Percentiles rank a stretch among this genome's conserved stretches.
Conservation (phyloP, 169 alveolate species). For the Plasmodium gaboni region DNA sequence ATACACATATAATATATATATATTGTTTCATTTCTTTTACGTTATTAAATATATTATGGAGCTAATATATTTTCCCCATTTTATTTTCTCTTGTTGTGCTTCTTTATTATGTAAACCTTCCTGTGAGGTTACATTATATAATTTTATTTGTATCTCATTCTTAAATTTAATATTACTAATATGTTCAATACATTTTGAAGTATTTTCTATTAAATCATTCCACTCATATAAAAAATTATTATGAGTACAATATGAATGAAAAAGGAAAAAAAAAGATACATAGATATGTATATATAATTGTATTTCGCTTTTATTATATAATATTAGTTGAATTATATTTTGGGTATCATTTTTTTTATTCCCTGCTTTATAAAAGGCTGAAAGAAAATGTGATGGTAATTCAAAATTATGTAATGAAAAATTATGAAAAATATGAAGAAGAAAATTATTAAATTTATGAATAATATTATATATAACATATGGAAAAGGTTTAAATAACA, state of each 20-base stretch:
- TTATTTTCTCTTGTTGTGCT: not conserved
- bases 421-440: conserved; percentile 20
- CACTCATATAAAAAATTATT: conserved; percentile 25
- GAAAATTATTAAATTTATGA: conserved; percentile 35
- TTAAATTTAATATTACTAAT: conserved; percentile 51
- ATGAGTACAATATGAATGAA: not conserved
- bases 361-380: conserved; percentile 3
- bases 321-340: conserved; percentile 1
- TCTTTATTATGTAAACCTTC: not conserved
- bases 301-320: conserved; percentile 14
- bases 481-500: conserved; percentile 13
- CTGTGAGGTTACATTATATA: conserved; percentile 7
- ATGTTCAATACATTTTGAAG: conserved; percentile 17
- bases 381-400: conserved; percentile 40
- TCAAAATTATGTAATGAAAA: conserved; percentile 8
- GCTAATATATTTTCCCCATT: not conserved
- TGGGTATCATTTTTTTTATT: conserved; percentile 5
- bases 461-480: conserved; percentile 30
- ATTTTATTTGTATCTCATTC: conserved; percentile 61
- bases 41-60: not conserved
- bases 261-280: conserved; percentile 60
- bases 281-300: conserved; percentile 23
- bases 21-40: not conserved
- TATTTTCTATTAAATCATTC: conserved; percentile 28
- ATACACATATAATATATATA: no score